phyloP scores from a whole-genome alignment of 257 asterid species.

The Solanum ossicruentum region DNA sequence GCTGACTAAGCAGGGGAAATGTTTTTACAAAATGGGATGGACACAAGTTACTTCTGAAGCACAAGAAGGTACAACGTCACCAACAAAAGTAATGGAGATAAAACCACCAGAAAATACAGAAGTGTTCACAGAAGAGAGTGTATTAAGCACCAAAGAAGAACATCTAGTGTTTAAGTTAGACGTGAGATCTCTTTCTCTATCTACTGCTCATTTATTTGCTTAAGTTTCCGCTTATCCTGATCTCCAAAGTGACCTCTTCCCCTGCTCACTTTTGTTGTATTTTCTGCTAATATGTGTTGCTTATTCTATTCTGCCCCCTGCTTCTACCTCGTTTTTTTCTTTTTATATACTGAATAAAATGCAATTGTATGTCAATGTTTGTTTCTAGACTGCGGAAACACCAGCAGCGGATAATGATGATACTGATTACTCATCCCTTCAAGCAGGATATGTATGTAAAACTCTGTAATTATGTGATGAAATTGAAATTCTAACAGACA shows the following conservation, averaged over 20 bases:
- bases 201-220: not conserved
- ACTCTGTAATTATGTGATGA: not conserved
- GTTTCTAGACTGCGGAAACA: conserved; percentile 42
- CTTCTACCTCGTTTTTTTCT: not conserved
- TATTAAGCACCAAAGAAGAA: conserved; percentile 20
- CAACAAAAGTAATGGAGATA: conserved; percentile 53
- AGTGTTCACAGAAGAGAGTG: not conserved
- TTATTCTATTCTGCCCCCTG: not conserved
- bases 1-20: conserved; percentile 56
- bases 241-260: not conserved
- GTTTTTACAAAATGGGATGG: conserved; percentile 58
- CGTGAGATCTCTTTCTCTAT: conserved; percentile 23
- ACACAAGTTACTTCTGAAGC: conserved; percentile 40
- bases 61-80: conserved; percentile 47
- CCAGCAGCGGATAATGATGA: conserved; percentile 29
- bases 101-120: conserved; percentile 18
- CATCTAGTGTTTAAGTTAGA: conserved; percentile 59
- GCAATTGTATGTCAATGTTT: not conserved
- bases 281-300: not conserved
- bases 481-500: not conserved
- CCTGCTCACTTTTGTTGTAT: not conserved
- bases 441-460: conserved; percentile 56
- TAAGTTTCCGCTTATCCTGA: not conserved
- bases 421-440: conserved; percentile 35
- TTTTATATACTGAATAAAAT: not conserved